These are phyloP conservation scores for Malassezia globosa DNA, from an alignment of 1,284 basidiomycete species.

Conservation along the genomic window DNA sequence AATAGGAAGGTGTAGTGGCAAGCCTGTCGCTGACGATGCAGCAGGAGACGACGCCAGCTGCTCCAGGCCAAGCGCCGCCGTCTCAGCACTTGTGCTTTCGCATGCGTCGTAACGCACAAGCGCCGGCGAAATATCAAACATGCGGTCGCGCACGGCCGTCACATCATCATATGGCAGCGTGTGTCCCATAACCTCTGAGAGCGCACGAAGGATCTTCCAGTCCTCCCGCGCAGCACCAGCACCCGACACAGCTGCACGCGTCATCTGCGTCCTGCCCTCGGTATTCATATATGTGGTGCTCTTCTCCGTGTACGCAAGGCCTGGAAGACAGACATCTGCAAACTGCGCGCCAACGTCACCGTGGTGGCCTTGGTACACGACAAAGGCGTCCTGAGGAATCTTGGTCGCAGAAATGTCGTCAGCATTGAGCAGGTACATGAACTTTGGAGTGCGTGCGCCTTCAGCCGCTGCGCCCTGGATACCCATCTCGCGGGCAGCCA, in stretches of 20 bases:
- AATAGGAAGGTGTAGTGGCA: slow-evolving; percentile 68
- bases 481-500: slow-evolving; percentile 91
- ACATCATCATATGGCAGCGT: slow-evolving; percentile 85
- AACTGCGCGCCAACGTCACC: slow-evolving; percentile 93
- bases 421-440: slow-evolving; percentile 91
- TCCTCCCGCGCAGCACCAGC: slow-evolving; percentile 91
- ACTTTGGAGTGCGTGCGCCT: slow-evolving; percentile 66
- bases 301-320: slow-evolving; percentile 93
- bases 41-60: slow-evolving; percentile 21
- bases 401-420: slow-evolving; percentile 81
- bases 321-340: slow-evolving; percentile 89
- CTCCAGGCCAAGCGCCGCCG: slow-evolving; percentile 30
- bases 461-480: slow-evolving; percentile 64
- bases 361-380: slow-evolving; percentile 98
- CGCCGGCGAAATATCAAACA: slow-evolving; percentile 93
- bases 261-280: slow-evolving; percentile 83
- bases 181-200: slow-evolving; percentile 73
- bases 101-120: slow-evolving; percentile 74
- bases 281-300: slow-evolving; percentile 90
- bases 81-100: slow-evolving; percentile 59
- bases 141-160: slow-evolving; percentile 72
- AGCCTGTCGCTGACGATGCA: slow-evolving; percentile 28
- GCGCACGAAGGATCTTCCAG: slow-evolving; percentile 94
- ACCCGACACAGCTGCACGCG: slow-evolving; percentile 82
- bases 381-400: slow-evolving; percentile 89